Evolutionary conservation across 1,284 basidiomycete species (phyloP), one percentile per base, ranked within the genome.

Genomic region (Grifola frondosa): DNA sequence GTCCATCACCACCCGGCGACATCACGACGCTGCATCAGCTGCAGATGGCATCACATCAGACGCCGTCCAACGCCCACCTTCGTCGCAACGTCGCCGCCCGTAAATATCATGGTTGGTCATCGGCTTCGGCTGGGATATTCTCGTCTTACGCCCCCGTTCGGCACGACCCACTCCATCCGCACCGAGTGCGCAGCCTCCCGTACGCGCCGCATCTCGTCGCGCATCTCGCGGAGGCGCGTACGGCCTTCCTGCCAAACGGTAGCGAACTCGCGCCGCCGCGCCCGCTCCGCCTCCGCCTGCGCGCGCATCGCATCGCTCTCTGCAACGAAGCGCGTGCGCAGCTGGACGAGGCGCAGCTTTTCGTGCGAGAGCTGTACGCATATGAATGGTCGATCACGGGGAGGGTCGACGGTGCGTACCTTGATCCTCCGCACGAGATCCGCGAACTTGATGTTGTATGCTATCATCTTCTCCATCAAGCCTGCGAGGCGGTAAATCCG

Each of bases 401-500:
- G 15, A 21, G n/a, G 6, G 16, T 30, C 10, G 19, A 37, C n/a
- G 17, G 30, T 4, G 45, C 55, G 42, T 28, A 57, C 52, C 7
- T 38, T 24, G 23, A 58, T 50, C 23, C 54, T 34, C 30, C 52
- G 47, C 26, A 49, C 54, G 36, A 58, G 48, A 30, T 58, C 54
- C 6, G 50, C 30, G 40, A 56, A 56, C 42, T 58, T 58, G 15
- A 31, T 40, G 11, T 44, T 37, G 45, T 50, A 56, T 82, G 74
- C 65, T 84, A 86, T 37, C 42, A 49, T 43, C 48, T 61, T 51
- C 42, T 54, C 36, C 43, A 64, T 23, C 49, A 62, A 30, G 30
- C 45, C 37, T 38, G 53, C 46, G 48, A 61, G 31, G 39, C 53
- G 39, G 56, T 65, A 45, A 52, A 62, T 36, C 52, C 56, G 45